Conservation (phyloP, 768 basidiomycete genomes). For the Chalciporus piperatus region DNA sequence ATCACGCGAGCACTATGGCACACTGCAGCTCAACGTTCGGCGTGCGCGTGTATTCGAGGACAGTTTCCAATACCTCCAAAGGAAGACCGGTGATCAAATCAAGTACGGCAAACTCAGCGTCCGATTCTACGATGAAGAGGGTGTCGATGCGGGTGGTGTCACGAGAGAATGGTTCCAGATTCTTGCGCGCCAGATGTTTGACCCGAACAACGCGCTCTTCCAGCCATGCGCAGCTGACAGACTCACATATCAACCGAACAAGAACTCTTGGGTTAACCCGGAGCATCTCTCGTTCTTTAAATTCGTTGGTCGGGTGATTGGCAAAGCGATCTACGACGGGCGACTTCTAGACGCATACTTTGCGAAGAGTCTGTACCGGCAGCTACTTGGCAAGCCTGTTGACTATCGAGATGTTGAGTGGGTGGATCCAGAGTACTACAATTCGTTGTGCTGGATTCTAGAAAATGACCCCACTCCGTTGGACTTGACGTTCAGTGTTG, state of each 20-base stretch:
- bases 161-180: conserved; percentile 99
- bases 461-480: conserved; percentile 89
- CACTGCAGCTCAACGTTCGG: conserved; percentile 86
- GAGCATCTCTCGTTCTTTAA: conserved; percentile 98
- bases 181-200: conserved; percentile 97
- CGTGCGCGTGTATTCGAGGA: conserved; percentile 94
- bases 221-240: conserved; percentile 96
- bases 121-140: conserved; percentile 95
- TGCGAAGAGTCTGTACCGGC: conserved; percentile 93
- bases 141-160: conserved; percentile 97
- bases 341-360: conserved; percentile 97
- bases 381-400: conserved; percentile 89
- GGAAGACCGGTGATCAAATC: conserved; percentile 92
- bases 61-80: conserved; percentile 88
- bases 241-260: conserved; percentile 94
- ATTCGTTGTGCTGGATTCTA: conserved; percentile 95
- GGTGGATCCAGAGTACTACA: conserved; percentile 98
- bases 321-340: conserved; percentile 96
- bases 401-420: conserved; percentile 96
- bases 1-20: conserved; percentile 75
- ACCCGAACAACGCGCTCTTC: conserved; percentile 97
- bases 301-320: conserved; percentile 96
- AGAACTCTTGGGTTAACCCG: conserved; percentile 89
- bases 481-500: conserved; percentile 92
- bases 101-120: conserved; percentile 97